Evolutionary conservation across 768 basidiomycete genomes (phyloP).

Genomic region (Pisolithus tinctorius): DNA sequence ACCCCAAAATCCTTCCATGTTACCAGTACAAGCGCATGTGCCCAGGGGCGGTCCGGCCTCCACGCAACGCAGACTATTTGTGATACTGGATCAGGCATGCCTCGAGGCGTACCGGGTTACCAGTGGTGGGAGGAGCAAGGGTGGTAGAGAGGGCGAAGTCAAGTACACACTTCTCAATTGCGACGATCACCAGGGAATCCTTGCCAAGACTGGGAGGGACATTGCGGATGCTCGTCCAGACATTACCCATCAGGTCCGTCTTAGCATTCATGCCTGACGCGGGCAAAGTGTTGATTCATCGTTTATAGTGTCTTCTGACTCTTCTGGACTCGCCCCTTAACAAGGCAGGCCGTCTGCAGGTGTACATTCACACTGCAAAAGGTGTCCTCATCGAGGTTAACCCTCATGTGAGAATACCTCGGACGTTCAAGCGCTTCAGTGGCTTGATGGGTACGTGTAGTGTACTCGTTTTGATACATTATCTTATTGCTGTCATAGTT

Average conservation of each 20-base stretch:
- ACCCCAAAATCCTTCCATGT: slow-evolving; percentile 65
- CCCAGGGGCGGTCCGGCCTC: slow-evolving; percentile 47
- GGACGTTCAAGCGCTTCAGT: slow-evolving; percentile 98
- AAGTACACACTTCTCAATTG: slow-evolving; percentile 97
- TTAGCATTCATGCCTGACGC: neutral
- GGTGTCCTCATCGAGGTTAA: slow-evolving; percentile 98
- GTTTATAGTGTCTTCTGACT: slow-evolving; percentile 79
- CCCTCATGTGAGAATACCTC: slow-evolving; percentile 93
- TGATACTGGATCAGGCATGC: slow-evolving; percentile 91
- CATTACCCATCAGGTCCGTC: slow-evolving; percentile 91
- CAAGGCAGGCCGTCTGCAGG: slow-evolving; percentile 93
- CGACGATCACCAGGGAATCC: slow-evolving; percentile 97
- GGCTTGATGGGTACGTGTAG: slow-evolving; percentile 84
- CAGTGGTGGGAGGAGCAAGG: slow-evolving; percentile 46
- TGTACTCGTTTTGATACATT: neutral
- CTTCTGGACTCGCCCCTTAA: slow-evolving; percentile 96
- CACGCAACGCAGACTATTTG: slow-evolving; percentile 68
- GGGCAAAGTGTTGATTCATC: neutral
- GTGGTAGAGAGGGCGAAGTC: slow-evolving; percentile 61
- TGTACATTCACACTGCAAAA: slow-evolving; percentile 96
- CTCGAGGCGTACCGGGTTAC: slow-evolving; percentile 90
- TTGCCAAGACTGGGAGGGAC: slow-evolving; percentile 95
- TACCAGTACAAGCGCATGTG: slow-evolving; percentile 78
- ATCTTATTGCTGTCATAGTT: slow-evolving; percentile 41
- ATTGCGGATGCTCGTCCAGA: slow-evolving; percentile 99